phyloP scores from a whole-genome alignment of 2,329 filamentous ascomycete species.

The Nannizzia gypsea region DNA sequence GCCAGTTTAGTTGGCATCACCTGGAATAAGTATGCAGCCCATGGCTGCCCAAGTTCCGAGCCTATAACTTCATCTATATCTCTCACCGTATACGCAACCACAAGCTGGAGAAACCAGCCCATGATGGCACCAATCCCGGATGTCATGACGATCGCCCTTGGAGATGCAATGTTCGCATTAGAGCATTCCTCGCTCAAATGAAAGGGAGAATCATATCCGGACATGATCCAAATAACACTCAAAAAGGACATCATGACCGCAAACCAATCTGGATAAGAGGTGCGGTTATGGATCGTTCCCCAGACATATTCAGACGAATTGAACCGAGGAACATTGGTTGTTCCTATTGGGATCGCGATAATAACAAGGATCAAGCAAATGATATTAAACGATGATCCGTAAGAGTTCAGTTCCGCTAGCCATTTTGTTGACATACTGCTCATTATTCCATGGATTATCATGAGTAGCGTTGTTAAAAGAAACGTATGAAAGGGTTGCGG shows the following conservation, averaged over 20 bases:
- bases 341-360: conserved; percentile 55
- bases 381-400: conserved; percentile 60
- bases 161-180: conserved; percentile 58
- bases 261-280: conserved; percentile 55
- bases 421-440: conserved; percentile 60
- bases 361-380: conserved; percentile 53
- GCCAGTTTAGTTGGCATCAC: conserved; percentile 49
- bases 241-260: conserved; percentile 61
- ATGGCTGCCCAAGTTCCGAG: conserved; percentile 56
- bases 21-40: conserved; percentile 57
- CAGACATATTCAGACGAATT: conserved; percentile 49
- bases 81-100: conserved; percentile 60
- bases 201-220: conserved; percentile 57
- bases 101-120: conserved; percentile 62
- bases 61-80: conserved; percentile 49
- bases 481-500: conserved; percentile 57
- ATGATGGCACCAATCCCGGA: conserved; percentile 53
- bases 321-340: conserved; percentile 48
- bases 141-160: conserved; percentile 60
- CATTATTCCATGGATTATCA: conserved; percentile 55
- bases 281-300: conserved; percentile 53
- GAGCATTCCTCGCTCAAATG: conserved; percentile 65
- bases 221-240: conserved; percentile 58
- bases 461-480: conserved; percentile 53
- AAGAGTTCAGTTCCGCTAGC: conserved; percentile 59